Base-by-base conservation (phyloP, 73 alveolate genomes). In the Tetrahymena borealis region DNA sequence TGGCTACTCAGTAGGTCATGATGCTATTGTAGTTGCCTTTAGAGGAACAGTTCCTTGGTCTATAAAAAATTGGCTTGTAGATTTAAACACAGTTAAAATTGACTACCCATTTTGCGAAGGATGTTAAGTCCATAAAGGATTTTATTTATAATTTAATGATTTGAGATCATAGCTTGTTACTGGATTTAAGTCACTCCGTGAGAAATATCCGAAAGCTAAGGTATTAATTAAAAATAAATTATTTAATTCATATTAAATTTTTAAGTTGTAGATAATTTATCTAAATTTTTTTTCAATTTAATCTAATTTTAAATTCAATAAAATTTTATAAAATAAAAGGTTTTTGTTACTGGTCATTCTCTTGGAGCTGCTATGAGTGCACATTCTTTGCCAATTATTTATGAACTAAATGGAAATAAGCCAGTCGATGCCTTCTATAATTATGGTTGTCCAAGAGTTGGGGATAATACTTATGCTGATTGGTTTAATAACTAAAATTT, bases 71-170 rank as follows among this genome's bases (percentile, higher is more conserved):
- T 90, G 93, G 93, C 32, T 90, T 32, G 93, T 33, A 32, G 93
- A 90, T 39, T 38, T 90, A 38, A 33, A 90, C 35, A n/a, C 35
- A 31, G 13, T 90, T 31, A 90, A 90, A 15, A 38, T 38, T 36
- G 4, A 35, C n/a, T 90, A 90, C 37, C 93, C 93, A 33, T 36
- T 37, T 38, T 90, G 93, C 78, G 0, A 37, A 16, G 41, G 41
- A 31, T 93, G 95, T 93, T 93, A 79, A 78, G 95, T 93, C 32
- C 95, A 93, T 93, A n/a, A 92, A 93, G 95, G 95, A n/a, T 93
- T 93, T 78, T 93, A 93, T 39, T 37, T 39, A 7, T 32, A 90
- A 33, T 93, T 79, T 32, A 5, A 39, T n/a, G 77, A 90, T 39
- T 39, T 93, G 4, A 36, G 79, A 39, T 90, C 90, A 39, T 40